Evolutionary conservation across 2,329 filamentous ascomycete genomes (phyloP).

Genomic region (Penicillium occitanis): DNA sequence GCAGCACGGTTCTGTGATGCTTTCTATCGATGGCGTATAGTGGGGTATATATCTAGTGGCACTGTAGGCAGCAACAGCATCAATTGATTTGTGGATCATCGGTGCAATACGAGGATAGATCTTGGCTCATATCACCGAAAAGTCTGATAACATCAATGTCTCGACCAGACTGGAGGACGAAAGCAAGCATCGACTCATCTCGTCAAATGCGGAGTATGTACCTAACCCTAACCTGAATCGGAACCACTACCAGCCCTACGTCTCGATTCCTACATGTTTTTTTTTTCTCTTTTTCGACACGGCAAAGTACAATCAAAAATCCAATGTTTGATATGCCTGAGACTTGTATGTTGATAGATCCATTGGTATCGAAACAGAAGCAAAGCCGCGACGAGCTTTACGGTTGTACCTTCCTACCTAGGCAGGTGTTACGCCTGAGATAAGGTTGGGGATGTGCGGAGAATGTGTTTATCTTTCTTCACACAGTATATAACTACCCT

Average conservation of each 20-base stretch:
- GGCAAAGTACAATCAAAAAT: neutral
- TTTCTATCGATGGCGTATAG: neutral
- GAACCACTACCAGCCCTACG: no score
- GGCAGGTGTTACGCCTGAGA: neutral
- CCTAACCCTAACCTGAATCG: neutral
- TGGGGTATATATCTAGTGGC: neutral
- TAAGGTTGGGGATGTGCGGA: neutral
- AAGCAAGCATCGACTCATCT: neutral
- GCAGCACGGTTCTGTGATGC: no score
- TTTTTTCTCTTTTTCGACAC: neutral
- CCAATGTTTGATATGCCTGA: no score
- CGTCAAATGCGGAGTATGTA: neutral
- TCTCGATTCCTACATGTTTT: neutral
- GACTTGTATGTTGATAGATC: neutral
- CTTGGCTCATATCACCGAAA: neutral
- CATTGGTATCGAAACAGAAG: neutral
- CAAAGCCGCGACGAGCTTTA: neutral
- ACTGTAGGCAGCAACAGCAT: neutral
- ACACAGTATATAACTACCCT: neutral
- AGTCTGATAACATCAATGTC: neutral
- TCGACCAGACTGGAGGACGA: neutral
- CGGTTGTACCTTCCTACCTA: slow-evolving; percentile 7
- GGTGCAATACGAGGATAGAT: neutral
- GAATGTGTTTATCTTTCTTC: neutral
- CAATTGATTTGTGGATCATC: neutral